Evolutionary conservation across 257 asterid species (phyloP).

Genomic region (Plantago ovata): DNA sequence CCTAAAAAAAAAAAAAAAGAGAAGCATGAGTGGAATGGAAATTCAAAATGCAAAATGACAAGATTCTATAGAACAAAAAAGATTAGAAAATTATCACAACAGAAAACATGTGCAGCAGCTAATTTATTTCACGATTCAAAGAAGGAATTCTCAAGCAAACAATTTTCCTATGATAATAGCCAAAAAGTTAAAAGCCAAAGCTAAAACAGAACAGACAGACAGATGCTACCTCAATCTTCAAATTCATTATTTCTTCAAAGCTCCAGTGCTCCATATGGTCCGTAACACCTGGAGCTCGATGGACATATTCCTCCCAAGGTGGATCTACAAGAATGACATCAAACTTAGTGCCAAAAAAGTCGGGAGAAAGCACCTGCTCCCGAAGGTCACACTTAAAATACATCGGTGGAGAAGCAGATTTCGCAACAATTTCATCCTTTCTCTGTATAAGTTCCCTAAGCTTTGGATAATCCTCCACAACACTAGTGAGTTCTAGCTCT

Average conservation of each 20-base stretch:
- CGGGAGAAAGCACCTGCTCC: constrained; percentile 85
- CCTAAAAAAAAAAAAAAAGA: constrained; percentile 60
- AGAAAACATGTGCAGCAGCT: constrained; percentile 4
- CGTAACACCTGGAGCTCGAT: constrained; percentile 98
- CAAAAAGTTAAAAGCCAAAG: constrained; percentile 16
- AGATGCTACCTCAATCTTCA: constrained; percentile 84
- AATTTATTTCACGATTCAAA: constrained; percentile 11
- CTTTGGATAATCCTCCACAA: constrained; percentile 98
- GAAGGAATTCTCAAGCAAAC: constrained; percentile 9
- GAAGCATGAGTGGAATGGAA: constrained; percentile 1
- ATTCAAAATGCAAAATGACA: constrained; percentile 13
- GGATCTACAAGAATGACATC: constrained; percentile 98
- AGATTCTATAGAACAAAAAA: background rate
- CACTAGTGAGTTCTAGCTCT: constrained; percentile 97
- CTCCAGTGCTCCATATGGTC: constrained; percentile 94
- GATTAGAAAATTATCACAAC: background rate
- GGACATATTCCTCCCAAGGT: constrained; percentile 99
- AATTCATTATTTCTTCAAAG: constrained; percentile 92
- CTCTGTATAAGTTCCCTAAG: constrained; percentile 96
- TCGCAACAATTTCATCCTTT: constrained; percentile 91
- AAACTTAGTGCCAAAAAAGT: constrained; percentile 89
- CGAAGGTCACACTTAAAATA: constrained; percentile 82
- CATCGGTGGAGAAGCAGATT: constrained; percentile 83
- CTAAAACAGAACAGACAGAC: too few species aligned
- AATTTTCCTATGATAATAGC: constrained; percentile 16